Base-by-base conservation (phyloP, 495 filamentous ascomycete species). In the Trichocladium uniseriatum region DNA sequence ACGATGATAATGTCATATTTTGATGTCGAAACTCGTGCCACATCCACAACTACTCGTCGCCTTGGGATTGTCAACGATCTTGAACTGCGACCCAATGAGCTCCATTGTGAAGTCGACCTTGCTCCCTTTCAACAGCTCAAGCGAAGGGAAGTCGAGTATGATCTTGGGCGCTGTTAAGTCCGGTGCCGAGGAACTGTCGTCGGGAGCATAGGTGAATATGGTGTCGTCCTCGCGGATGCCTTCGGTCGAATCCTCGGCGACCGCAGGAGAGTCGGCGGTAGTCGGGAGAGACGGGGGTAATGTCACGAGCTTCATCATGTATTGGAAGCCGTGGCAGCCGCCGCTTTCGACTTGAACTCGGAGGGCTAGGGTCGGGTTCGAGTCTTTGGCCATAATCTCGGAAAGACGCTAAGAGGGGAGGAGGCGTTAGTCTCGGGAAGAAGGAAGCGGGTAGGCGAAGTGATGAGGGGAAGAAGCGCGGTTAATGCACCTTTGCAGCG, bases 261-360 rank as follows among this genome's bases (percentile, higher is more conserved):
- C 10, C 1, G 65, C 19, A 38, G 59, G 10, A 52, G 61, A 11
- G 35, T 51, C 16, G 52, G 53, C 16, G 48, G 37, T 20, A 11
- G 52, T 38, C 14, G 63, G 59, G 1, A 72, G 50, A 55, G 77
- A 42, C 9, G 65, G 42, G 0, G 76, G 76, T 0, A 79, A 65
- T 4, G 73, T 79, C 19, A 86, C 83, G 6, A 95, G 77, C 6
- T 84, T 84, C 85, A 98, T 94, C 22, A 94, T 74, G 60, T 96
- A 98, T 66, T 98, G 92, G 69, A 98, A 97, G 16, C 92, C 92
- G 69, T 98, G 94, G 67, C 92, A 98, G 31, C 92, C 92, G 50
- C 92, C 92, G 39, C 79, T 83, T 52, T 92, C 87, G 22, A 98
- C 90, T 35, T 86, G 83, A 57, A 98, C 84, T 37, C 92, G 87